Conservation (phyloP, 805 yeast genomes). For the Tetrapisispora taiwanensis region DNA sequence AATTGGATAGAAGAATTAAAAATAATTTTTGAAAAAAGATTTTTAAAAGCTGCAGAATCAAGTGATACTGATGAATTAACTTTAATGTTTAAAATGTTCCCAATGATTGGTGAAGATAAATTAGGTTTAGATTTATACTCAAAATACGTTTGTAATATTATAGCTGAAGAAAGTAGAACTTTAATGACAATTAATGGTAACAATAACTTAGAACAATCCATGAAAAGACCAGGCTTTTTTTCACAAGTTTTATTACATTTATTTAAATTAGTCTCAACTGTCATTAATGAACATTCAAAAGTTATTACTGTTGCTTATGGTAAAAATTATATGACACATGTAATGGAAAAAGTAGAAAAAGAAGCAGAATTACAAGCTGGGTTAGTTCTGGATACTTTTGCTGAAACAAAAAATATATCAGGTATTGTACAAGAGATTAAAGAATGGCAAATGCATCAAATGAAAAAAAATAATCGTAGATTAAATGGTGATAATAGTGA, state of each 20-base stretch:
- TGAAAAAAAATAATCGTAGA: constrained; percentile 1
- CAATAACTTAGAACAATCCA: constrained; percentile 21
- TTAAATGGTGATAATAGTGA: constrained; percentile 11
- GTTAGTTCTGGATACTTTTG: constrained; percentile 73
- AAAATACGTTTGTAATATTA: constrained; percentile 73
- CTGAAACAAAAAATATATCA: constrained; percentile 58
- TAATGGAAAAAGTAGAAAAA: constrained; percentile 63
- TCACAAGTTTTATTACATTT: constrained; percentile 54
- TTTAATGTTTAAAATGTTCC: constrained; percentile 75
- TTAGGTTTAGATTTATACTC: constrained; percentile 76
- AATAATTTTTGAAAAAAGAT: constrained; percentile 47
- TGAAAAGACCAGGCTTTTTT: constrained; percentile 30
- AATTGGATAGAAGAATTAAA: constrained; percentile 54
- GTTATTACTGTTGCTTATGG: constrained; percentile 72
- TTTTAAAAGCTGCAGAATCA: constrained; percentile 56
- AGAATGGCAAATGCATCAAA: constrained; percentile 8
- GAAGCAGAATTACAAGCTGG: constrained; percentile 94
- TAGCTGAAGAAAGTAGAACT: constrained; percentile 66
- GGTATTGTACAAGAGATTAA: constrained; percentile 39
- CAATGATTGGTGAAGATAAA: constrained; percentile 63
- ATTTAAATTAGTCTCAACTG: constrained; percentile 75
- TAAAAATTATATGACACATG: constrained; percentile 45
- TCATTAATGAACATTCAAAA: constrained; percentile 77
- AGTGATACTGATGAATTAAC: constrained; percentile 65
- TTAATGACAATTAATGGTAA: constrained; percentile 35